Evolutionary conservation across 2,329 filamentous ascomycete species (phyloP), one percentile per base, ranked within the genome.

Genomic region (Colletotrichum chlorophyti): DNA sequence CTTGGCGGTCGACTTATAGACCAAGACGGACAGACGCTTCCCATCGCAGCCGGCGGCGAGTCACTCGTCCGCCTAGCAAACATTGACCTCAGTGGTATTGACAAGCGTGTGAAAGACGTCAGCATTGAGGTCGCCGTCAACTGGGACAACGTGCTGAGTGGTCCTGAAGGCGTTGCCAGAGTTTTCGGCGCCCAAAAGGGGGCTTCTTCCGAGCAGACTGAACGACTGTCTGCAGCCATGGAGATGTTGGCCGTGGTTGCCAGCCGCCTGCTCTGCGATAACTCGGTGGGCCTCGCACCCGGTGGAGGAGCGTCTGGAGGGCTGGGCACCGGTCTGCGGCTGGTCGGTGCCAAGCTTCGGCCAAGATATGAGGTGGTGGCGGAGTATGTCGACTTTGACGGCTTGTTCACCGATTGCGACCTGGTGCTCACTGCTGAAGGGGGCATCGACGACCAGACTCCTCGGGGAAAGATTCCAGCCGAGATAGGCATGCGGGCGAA

Each of bases 161-260:
- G 81, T 2, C 70, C 73, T 5, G 69, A 72, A 3, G 79, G 80
- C 1, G 80, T 83, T 2, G 79, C 80, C 23, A 71, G 76, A 35
- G 73, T 83, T 1, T 83, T 81, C 55, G 80, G 80, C 1, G 77
- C 77, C 0, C 80, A 83, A 61, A 83, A 83, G 57, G 81, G 81
- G 2, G 79, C 81, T 2, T 77, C 72, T 0, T 64, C 68, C 2
- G 66, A 68, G 7, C 76, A 82, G 61, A 76, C 78, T 1, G 71
- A 78, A 24, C 58, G 69, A 1, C 74, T 83, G 5, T 74, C 74
- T 1, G 45, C 60, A 14, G 76, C 77, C 5, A 72, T 83, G 67
- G 75, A 80, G 7, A 70, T 61, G 2, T 68, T 79, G 19, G 76
- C 77, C n/a, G 53, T 51, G 0, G 71, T 76, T 8, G 70, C 75